Evolutionary conservation across 768 basidiomycete species (phyloP), one percentile per base, ranked within the genome.

Genomic region (Bullera alba): DNA sequence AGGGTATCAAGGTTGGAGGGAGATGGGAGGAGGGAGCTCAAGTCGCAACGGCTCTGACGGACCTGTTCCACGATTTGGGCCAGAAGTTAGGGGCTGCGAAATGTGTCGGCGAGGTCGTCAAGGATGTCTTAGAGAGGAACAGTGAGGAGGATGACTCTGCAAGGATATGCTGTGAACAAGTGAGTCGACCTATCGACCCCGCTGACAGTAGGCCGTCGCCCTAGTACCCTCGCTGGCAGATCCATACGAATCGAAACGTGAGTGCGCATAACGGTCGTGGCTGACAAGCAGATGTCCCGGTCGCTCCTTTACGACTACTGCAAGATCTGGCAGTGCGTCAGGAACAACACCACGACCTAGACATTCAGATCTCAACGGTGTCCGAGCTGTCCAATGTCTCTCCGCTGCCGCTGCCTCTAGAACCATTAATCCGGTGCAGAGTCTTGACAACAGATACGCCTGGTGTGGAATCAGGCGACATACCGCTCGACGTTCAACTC

Each of bases 281-380:
- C 44, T 48, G 37, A 50, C 27, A 32, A 14, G 16, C 29, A 61
- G 60, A 26, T 4, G 43, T 57, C 3, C 56, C 56, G 17, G 26
- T 53, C 15, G 50, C 53, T 0, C 56, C 56, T 17, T 26, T 61
- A 3, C 52, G 46, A 17, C 39, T 61, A 10, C 38, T 61, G 5
- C 60, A 61, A 39, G 60, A 61, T 32, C 60, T 61, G 12, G 50
- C 50, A 2, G n/a, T 45, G 14, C 50, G 51, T 3, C 56, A 53
- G 4, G 7, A 5, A 1, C 35, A 51, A 14, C 14, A 28, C 17
- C n/a, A 22, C 6, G 53, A 49, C 26, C 29, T 55, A 15, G 16
- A 42, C 14, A 1, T 55, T 16, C n/a, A 23, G 10, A 15, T 50
- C 4, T 53, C 58, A 5, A n/a, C 15, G 3, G 46, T 42, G 7